phyloP scores from a whole-genome alignment of 169 alveolate genomes.

The Eimeria falciformis region DNA sequence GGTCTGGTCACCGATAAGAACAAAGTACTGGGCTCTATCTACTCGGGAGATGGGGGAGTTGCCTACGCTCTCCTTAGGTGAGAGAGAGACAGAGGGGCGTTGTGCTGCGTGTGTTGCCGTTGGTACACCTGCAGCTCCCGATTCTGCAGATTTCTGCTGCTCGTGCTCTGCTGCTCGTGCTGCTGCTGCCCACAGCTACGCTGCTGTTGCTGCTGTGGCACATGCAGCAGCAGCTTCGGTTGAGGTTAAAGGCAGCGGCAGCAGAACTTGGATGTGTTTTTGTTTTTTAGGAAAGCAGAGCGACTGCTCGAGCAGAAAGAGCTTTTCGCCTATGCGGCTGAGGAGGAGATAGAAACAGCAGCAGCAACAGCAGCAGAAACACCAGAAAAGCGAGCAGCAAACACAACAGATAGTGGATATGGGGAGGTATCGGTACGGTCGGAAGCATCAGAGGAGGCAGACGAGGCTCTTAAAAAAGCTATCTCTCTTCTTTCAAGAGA shows the following conservation, averaged over 20 bases:
- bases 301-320: background rate
- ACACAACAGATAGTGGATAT: background rate
- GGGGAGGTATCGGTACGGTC: background rate
- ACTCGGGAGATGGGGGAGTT: slow-evolving; percentile 28
- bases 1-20: background rate
- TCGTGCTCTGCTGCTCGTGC: background rate
- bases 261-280: background rate
- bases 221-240: background rate
- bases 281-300: background rate
- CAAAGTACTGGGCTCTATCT: background rate
- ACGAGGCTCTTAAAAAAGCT: slow-evolving; percentile 10
- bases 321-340: background rate
- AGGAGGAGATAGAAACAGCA: background rate
- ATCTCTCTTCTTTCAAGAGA: background rate
- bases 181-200: background rate
- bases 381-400: background rate
- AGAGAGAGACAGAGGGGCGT: no score
- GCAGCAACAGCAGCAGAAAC: slow-evolving; percentile 13
- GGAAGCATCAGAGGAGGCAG: background rate
- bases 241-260: background rate
- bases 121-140: slow-evolving; percentile 22
- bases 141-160: background rate
- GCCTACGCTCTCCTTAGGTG: slow-evolving; percentile 12
- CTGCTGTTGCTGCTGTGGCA: background rate
- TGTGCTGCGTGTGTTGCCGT: background rate